Evolutionary conservation across 768 basidiomycete genomes (phyloP).

Genomic region (Serendipita sp.): DNA sequence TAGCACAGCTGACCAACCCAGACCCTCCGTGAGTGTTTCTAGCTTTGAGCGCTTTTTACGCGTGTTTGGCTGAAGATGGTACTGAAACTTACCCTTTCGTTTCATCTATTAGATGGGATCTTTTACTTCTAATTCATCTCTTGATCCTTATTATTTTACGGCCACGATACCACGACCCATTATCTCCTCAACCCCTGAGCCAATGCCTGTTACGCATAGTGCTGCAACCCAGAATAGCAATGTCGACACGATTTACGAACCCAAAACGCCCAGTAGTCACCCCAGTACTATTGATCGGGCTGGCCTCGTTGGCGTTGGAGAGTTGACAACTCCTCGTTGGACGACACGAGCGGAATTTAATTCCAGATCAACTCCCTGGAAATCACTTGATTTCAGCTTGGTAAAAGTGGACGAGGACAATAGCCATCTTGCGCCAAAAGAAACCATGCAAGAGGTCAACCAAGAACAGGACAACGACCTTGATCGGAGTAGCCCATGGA

Average conservation of each 20-base stretch:
- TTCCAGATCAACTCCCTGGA: conserved; percentile 6
- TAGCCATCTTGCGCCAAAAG: conserved; percentile 18
- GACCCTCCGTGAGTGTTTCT: not conserved
- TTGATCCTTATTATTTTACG: conserved; percentile 5
- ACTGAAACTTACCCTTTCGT: conserved; percentile 7
- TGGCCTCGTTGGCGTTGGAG: conserved; percentile 85
- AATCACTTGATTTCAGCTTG: conserved; percentile 12
- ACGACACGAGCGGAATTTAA: conserved; percentile 30
- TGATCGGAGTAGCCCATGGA: conserved; percentile 68
- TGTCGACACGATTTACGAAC: conserved; percentile 26
- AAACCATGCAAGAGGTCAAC: conserved; percentile 15
- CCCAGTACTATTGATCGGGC: conserved; percentile 70
- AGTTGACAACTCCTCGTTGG: conserved; percentile 95
- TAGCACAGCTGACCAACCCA: not conserved
- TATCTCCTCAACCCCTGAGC: conserved; percentile 7
- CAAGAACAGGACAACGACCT: conserved; percentile 31
- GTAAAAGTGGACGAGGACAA: conserved; percentile 21
- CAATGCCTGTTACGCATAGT: not conserved
- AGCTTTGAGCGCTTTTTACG: not conserved
- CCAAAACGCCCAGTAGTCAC: conserved; percentile 58
- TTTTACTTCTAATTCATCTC: not conserved
- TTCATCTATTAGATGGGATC: not conserved
- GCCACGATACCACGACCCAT: conserved; percentile 2
- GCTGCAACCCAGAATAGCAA: not conserved
- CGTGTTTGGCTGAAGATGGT: not conserved